Base-by-base conservation (phyloP, 495 filamentous ascomycete species). In the Ascodesmis nigricans region DNA sequence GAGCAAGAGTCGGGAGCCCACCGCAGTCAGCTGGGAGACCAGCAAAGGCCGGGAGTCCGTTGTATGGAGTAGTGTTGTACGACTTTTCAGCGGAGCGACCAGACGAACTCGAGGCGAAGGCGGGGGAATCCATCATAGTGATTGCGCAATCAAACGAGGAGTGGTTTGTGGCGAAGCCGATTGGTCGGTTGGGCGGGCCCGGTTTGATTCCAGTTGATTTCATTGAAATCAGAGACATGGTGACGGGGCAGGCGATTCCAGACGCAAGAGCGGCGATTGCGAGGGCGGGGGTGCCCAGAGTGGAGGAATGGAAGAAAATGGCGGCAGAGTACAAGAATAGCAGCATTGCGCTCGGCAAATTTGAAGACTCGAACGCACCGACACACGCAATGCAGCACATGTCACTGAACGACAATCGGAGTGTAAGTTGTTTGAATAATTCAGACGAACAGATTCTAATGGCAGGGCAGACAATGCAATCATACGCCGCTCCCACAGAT, bases 271-370 rank as follows among this genome's bases (percentile, higher is more conserved):
- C 83, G 7, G 83, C 90, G 4, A 79, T 97, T 33, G 70, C 68
- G 40, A 67, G 72, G 46, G 87, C 90, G 25, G 87, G 87, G 5
- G 81, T 97, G 26, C 87, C 90, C n/a, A 76, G 75, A 52, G 90
- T 97, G 8, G 87, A 97, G 52, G 90, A 95, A 47, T 97, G 87
- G 87, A 95, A 97, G 65, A 91, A 90, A 60, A 92, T 93, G 81
- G 87, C 87, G 6, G 82, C 81, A 15, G 83, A 93, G 31, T 97
- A 95, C 59, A 97, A 97, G 64, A 92, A 95, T 52, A 91, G 81
- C 55, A 93, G 84, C 55, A 95, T 95, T 52, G 78, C 79, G 3
- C 62, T 97, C 19, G 87, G 87, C 40, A 84, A 83, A 49, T 77
- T 95, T 31, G 81, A 91, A 42, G n/a, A n/a, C n/a, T 63, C 37